Conservation (phyloP, 352 stramenopile genomes). For the Blastocystis sp. region DNA sequence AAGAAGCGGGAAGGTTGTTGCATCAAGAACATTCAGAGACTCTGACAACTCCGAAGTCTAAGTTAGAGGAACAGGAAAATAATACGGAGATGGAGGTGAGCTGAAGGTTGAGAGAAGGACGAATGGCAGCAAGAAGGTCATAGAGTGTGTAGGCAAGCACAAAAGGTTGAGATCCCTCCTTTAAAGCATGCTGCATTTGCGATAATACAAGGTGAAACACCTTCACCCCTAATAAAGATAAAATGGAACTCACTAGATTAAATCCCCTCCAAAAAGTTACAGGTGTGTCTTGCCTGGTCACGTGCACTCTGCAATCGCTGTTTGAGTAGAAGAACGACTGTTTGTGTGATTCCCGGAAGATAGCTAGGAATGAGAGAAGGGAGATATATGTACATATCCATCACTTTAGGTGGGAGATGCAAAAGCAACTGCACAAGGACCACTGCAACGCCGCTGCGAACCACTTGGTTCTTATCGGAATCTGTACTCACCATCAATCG, state of each 20-base stretch:
- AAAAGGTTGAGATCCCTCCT: conserved; percentile 54
- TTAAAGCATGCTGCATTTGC: conserved; percentile 36
- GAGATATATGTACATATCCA: not conserved
- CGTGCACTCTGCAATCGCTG: conserved; percentile 33
- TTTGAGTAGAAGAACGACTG: conserved; percentile 21
- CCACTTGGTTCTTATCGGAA: not conserved
- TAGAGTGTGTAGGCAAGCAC: conserved; percentile 53
- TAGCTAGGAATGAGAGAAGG: not conserved
- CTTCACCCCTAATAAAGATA: not conserved
- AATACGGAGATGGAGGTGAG: not conserved
- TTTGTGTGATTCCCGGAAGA: conserved; percentile 6
- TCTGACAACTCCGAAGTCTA: not conserved
- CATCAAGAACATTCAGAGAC: not conserved
- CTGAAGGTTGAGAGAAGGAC: not conserved
- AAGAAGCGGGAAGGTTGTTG: not conserved
- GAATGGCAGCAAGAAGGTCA: not conserved
- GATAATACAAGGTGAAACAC: conserved; percentile 5
- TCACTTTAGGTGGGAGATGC: not conserved
- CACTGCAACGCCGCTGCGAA: conserved; percentile 16
- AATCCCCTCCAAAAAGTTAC: not conserved
- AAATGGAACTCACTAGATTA: not conserved
- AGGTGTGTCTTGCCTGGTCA: conserved; percentile 22
- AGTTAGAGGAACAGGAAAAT: not conserved
- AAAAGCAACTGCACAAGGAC: conserved; percentile 19
- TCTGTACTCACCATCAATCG: not conserved